These are phyloP conservation scores for Letharia lupina DNA, from an alignment of 495 filamentous ascomycete species.

Conservation along the genomic window DNA sequence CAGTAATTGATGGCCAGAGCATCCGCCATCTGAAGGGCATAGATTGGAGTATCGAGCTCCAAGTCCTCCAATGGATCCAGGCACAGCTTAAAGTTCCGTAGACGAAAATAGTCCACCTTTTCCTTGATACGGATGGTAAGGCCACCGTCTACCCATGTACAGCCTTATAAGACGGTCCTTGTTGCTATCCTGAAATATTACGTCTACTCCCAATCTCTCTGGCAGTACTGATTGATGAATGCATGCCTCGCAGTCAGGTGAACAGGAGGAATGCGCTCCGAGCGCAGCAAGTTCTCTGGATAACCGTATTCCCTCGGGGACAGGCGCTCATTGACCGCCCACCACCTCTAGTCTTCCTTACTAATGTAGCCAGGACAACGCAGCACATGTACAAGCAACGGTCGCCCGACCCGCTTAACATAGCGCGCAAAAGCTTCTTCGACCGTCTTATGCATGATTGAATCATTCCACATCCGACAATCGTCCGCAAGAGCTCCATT, in stretches of 20 bases:
- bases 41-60: constrained; percentile 23
- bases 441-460: constrained; percentile 7
- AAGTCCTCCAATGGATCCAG: constrained; percentile 39
- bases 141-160: constrained; percentile 35
- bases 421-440: not conserved
- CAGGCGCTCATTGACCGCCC: not conserved
- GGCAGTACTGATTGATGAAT: constrained; percentile 8
- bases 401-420: not conserved
- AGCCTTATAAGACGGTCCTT: constrained; percentile 37
- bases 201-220: not conserved
- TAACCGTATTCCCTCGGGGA: not conserved
- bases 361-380: constrained; percentile 11
- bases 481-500: not conserved
- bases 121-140: constrained; percentile 1
- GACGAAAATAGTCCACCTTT: constrained; percentile 25
- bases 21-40: constrained; percentile 33
- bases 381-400: not conserved
- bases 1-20: constrained; percentile 40
- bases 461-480: constrained; percentile 6
- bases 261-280: constrained; percentile 11
- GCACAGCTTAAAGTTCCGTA: constrained; percentile 41
- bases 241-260: constrained; percentile 6
- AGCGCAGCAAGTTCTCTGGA: constrained; percentile 1
- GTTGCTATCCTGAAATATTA: constrained; percentile 18
- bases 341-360: not conserved